phyloP scores from a whole-genome alignment of 139 green algal species.

The Desmodesmus armatus region DNA sequence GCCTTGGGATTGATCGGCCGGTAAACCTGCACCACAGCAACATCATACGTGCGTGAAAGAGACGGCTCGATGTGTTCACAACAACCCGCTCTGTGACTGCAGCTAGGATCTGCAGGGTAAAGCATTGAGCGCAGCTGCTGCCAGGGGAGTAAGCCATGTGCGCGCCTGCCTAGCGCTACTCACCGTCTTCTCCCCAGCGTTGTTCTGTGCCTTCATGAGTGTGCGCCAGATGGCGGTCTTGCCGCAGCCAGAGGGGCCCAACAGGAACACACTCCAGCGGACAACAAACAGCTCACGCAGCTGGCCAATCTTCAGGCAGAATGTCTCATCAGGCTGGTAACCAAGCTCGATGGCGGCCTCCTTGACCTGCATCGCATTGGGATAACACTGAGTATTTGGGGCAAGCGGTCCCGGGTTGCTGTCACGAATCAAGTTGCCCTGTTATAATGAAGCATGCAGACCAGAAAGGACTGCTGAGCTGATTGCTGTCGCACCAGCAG shows the following conservation, averaged over 20 bases:
- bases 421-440: neutral
- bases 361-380: conserved; percentile 51
- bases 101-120: no score
- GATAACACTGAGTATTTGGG: neutral
- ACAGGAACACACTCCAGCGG: conserved; percentile 94
- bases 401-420: neutral
- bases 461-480: neutral
- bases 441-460: neutral
- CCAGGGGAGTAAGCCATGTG: no score
- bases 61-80: no score
- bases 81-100: no score
- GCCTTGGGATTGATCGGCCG: conserved; percentile 91
- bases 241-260: conserved; percentile 90
- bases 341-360: conserved; percentile 84
- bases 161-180: neutral
- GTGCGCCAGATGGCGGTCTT: conserved; percentile 95
- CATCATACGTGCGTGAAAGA: no score
- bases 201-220: conserved; percentile 86
- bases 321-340: conserved; percentile 89
- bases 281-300: conserved; percentile 86
- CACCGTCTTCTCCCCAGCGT: conserved; percentile 75
- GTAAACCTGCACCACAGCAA: conserved; percentile 55
- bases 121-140: no score
- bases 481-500: neutral
- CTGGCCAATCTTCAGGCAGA: conserved; percentile 94